Evolutionary conservation across 2,329 filamentous ascomycete species (phyloP), one percentile per base, ranked within the genome.

Genomic region (Exophiala bonariae): DNA sequence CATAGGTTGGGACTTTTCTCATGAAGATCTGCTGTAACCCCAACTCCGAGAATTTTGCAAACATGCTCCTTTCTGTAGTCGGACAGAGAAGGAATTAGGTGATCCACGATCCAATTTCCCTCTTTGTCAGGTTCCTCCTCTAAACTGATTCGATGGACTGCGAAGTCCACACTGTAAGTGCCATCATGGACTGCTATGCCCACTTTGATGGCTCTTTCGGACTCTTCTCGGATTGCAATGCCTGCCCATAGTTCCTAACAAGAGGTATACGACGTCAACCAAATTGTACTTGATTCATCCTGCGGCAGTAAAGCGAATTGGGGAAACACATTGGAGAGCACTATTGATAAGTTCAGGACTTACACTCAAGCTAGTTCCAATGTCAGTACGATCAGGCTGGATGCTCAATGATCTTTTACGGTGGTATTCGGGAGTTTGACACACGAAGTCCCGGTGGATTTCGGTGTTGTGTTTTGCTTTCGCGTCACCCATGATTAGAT

Each of bases 11-110:
- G 86, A 59, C 81, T 85, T 59, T 80, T 71, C 8, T 78, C 68
- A 35, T 79, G 74, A 43, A 88, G 67, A 3, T 76, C 74, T 8
- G 73, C 68, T 1, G 85, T 83, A 43, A 92, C 70, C n/a, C 87
- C 86, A 16, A 81, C 79, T 6, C 87, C 87, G 16, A 89, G 75
- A 57, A 90, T 85, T 66, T 92, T 93, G 70, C 47, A 82, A 70
- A 54, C 38, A 39, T 57, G 56, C 18, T 56, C 47, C 22, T 52
- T 37, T 35, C 48, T 13, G 26, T 57, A 58, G 19, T 44, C 16
- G 20, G 34, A 36, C 10, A 54, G 34, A 20, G 44, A 38, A 16
- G 41, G 16, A 34, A 56, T 44, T 19, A 55, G 35, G 19, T 55
- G 49, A 31, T 58, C 50, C 18, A 47, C 45, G 17, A 56, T 43